A percentile compares a stretch with the other conserved stretches of the same genome.
Evolutionary conservation across 495 filamentous ascomycete genomes (phyloP).

Genomic region (Pyrenula aspistea): DNA sequence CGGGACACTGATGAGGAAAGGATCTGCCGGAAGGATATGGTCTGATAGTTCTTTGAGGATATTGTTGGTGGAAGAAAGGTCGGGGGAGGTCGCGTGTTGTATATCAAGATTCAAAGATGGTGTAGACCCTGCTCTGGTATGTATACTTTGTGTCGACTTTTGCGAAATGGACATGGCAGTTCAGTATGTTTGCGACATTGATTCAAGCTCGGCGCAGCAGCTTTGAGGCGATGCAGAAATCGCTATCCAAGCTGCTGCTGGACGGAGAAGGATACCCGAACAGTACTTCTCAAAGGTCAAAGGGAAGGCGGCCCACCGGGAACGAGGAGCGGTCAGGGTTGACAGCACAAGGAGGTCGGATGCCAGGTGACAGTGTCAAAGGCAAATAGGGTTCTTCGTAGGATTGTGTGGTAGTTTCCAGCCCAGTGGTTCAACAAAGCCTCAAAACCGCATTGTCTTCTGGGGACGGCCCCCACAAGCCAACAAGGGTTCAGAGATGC

Average conservation of each 20-base stretch:
- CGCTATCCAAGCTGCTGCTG: neutral
- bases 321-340: neutral
- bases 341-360: neutral
- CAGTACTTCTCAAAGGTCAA: neutral
- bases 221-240: neutral
- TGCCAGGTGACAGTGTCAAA: neutral
- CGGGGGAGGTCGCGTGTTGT: conserved; percentile 4
- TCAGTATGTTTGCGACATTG: neutral
- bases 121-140: no score
- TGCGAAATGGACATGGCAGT: neutral
- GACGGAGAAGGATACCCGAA: neutral
- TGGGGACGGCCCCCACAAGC: neutral
- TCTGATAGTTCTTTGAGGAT: conserved; percentile 31
- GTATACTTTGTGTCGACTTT: neutral
- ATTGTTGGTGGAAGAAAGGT: conserved; percentile 23
- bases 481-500: neutral
- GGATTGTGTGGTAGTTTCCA: neutral
- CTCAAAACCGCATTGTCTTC: neutral
- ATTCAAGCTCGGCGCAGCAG: neutral
- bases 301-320: neutral
- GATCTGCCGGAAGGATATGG: conserved; percentile 32
- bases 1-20: conserved; percentile 36
- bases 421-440: neutral
- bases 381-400: neutral
- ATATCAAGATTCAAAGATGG: neutral